These are phyloP conservation scores for Chytriomyces confervae DNA, from an alignment of 192 early-diverging fungal genomes.

Conservation along the genomic window DNA sequence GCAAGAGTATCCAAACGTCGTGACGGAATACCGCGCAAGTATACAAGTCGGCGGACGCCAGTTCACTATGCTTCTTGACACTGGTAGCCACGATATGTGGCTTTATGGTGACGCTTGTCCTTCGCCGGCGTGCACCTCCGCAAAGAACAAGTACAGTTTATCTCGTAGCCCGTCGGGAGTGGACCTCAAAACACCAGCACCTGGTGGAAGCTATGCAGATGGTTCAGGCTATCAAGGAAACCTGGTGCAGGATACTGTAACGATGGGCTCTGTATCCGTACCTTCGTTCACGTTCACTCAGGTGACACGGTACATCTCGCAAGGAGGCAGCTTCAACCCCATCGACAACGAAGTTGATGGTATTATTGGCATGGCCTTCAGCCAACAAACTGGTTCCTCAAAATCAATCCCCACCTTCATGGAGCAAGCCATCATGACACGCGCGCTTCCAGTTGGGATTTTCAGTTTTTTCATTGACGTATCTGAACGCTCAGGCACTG, in stretches of 20 bases:
- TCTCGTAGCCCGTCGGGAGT: slow-evolving; percentile 34
- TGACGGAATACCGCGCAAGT: slow-evolving; percentile 36
- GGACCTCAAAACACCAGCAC: slow-evolving; percentile 21
- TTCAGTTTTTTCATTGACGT: slow-evolving; percentile 7
- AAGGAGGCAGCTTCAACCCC: background rate
- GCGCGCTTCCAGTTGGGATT: background rate
- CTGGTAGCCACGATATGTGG: slow-evolving; percentile 50
- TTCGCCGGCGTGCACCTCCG: slow-evolving; percentile 25
- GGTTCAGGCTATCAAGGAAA: slow-evolving; percentile 13
- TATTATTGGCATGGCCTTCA: slow-evolving; percentile 25
- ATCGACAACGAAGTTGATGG: background rate
- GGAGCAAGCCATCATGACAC: background rate
- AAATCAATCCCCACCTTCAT: background rate
- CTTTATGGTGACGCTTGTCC: slow-evolving; percentile 36
- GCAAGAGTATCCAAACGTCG: background rate
- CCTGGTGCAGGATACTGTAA: slow-evolving; percentile 13
- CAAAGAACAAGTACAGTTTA: slow-evolving; percentile 33
- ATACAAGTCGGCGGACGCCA: slow-evolving; percentile 42
- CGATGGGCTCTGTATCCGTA: background rate
- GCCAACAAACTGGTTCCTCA: background rate
- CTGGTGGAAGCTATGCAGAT: slow-evolving; percentile 7
- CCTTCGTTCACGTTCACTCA: slow-evolving; percentile 21
- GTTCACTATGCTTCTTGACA: slow-evolving; percentile 50
- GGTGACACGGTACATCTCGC: background rate
- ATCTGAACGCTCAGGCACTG: background rate